phyloP scores from a whole-genome alignment of 169 alveolate species.

The Miamiensis avidus region DNA sequence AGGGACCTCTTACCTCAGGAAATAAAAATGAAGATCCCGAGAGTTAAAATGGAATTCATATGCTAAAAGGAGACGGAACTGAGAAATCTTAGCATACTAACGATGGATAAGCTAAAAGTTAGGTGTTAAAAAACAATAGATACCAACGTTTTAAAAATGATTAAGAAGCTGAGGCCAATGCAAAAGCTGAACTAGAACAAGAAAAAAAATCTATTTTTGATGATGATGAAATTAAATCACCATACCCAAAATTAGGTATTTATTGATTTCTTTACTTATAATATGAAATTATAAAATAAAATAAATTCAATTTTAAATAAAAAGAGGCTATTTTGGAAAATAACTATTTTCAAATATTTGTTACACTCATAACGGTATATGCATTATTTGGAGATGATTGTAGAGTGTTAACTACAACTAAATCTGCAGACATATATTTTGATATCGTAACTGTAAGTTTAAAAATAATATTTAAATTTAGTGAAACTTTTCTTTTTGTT shows the following conservation, averaged over 20 bases:
- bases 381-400: constrained; percentile 83
- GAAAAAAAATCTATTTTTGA: not conserved
- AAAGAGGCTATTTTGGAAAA: not conserved
- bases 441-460: not conserved
- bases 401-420: constrained; percentile 41
- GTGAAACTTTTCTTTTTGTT: no score
- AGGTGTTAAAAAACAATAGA: no score
- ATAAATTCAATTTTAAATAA: no score
- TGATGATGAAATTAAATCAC: not conserved
- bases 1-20: not conserved
- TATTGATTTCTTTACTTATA: no score
- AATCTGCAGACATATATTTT: not conserved
- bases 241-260: not conserved
- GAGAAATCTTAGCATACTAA: not conserved
- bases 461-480: no score
- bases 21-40: not conserved
- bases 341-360: constrained; percentile 23
- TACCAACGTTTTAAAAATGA: not conserved
- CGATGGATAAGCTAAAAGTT: not conserved
- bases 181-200: not conserved
- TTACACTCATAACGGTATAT: constrained; percentile 64
- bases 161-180: not conserved
- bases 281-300: no score
- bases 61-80: not conserved
- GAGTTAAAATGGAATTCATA: no score